Percentiles rank a stretch among this genome's conserved stretches.
Conservation (phyloP, 768 basidiomycete genomes). For the Sporobolomyces pararoseus region DNA sequence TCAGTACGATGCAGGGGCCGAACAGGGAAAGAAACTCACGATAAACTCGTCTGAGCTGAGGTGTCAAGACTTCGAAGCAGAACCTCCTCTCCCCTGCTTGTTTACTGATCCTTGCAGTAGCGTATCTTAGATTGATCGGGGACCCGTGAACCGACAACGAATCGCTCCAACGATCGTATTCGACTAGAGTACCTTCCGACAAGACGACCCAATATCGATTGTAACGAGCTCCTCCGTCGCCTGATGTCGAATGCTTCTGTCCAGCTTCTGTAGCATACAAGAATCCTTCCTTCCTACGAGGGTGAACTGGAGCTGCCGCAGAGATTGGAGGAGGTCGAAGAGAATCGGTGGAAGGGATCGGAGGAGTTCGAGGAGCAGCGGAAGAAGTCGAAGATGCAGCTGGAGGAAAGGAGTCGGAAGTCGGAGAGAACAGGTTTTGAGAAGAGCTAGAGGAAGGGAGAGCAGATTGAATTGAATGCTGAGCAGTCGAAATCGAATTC, state of each 20-base stretch:
- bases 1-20: neutral
- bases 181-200: conserved; percentile 38
- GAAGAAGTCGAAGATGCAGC: neutral
- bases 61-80: conserved; percentile 43
- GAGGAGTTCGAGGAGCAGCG: neutral
- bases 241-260: conserved; percentile 30
- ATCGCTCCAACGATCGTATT: conserved; percentile 38
- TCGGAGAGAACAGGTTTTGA: neutral
- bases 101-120: conserved; percentile 34
- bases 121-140: conserved; percentile 41
- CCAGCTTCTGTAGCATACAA: conserved; percentile 34
- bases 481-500: conserved; percentile 10
- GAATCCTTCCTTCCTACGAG: conserved; percentile 41
- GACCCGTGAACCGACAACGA: conserved; percentile 29
- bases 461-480: conserved; percentile 16
- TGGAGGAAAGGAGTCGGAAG: neutral
- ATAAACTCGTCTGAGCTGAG: conserved; percentile 31
- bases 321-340: neutral
- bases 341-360: neutral
- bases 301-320: neutral
- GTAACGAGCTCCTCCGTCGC: conserved; percentile 35
- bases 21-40: conserved; percentile 5
- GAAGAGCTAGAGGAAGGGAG: conserved; percentile 20
- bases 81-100: conserved; percentile 25
- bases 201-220: conserved; percentile 37